Percentiles rank a stretch among this genome's conserved stretches.
phyloP scores from a whole-genome alignment of 179 eudicot species.

The Amaranthus tricolor region DNA sequence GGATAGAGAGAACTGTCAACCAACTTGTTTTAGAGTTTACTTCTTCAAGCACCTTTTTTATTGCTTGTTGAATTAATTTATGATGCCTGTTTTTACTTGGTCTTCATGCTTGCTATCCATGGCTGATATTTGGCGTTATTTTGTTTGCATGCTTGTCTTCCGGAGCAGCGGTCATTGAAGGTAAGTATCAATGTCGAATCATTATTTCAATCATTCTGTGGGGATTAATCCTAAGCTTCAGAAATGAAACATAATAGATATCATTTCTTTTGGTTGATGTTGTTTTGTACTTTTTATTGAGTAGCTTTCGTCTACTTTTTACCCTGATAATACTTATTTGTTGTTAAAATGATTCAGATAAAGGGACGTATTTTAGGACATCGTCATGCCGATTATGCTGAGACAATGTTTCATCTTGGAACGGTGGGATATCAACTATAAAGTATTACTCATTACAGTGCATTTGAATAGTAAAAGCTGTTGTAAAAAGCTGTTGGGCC shows the following conservation, averaged over 20 bases:
- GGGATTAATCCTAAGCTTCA: background rate
- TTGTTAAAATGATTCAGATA: slow-evolving; percentile 46
- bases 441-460: background rate
- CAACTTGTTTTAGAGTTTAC: background rate
- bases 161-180: slow-evolving; percentile 87
- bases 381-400: slow-evolving; percentile 80
- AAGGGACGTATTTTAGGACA: slow-evolving; percentile 87
- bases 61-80: background rate
- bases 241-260: background rate
- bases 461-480: background rate
- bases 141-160: slow-evolving; percentile 30
- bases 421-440: slow-evolving; percentile 43
- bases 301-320: background rate
- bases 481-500: background rate
- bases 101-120: slow-evolving; percentile 5
- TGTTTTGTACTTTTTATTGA: background rate
- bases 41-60: background rate
- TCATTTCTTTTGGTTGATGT: background rate
- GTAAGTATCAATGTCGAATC: slow-evolving; percentile 35
- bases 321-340: background rate
- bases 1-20: background rate
- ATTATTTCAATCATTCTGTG: background rate
- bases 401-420: slow-evolving; percentile 96
- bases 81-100: background rate
- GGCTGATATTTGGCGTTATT: slow-evolving; percentile 19